Base-by-base conservation (phyloP, 768 basidiomycete genomes). In the Russula lepida region DNA sequence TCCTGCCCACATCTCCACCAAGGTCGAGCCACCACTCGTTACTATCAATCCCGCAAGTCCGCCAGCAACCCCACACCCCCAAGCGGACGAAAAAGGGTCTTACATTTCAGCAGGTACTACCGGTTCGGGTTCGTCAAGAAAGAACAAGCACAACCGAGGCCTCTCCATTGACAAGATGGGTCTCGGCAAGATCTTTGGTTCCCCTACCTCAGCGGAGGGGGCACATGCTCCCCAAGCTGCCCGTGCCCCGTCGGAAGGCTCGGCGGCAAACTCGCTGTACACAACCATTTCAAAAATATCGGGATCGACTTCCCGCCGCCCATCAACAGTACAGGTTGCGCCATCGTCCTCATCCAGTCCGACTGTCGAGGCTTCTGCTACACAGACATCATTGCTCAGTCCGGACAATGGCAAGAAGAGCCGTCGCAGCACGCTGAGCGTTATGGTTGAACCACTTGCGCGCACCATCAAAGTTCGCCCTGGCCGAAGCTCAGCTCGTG, bases 81-180 rank as follows among this genome's bases (percentile, higher is more conserved):
- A 58, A 11, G 49, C 53, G 15, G 70, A 71, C 15, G 65, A 70
- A 53, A 69, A 67, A 56, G 39, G 51, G 17, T 21, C 50, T 11
- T 67, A 67, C 32, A 39, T 57, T 21, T 60, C 60, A 54, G 54
- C 64, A 11, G 68, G 68, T 28, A 66, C 64, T n/a, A 59, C 64
- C 33, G 64, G 57, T 33, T 25, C 71, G 46, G 77, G 77, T 19
- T 74, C 76, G 33, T 75, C 75, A 19, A 71, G 67, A 55, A 71
- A 75, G 39, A 77, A 80, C 58, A 80, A 85, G 25, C 83, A 86
- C 65, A 78, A 79, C 60, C 84, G 84, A 65, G 88, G 87, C 9
- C 74, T 88, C 62, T 89, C 89, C 4, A 74, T 91, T 65, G 90
- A 92, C 76, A 87, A 86, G 71, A 83, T 92, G 66, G 87, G 85